Evolutionary conservation across 2,329 filamentous ascomycete species (phyloP).

Genomic region (Chalara sp.): DNA sequence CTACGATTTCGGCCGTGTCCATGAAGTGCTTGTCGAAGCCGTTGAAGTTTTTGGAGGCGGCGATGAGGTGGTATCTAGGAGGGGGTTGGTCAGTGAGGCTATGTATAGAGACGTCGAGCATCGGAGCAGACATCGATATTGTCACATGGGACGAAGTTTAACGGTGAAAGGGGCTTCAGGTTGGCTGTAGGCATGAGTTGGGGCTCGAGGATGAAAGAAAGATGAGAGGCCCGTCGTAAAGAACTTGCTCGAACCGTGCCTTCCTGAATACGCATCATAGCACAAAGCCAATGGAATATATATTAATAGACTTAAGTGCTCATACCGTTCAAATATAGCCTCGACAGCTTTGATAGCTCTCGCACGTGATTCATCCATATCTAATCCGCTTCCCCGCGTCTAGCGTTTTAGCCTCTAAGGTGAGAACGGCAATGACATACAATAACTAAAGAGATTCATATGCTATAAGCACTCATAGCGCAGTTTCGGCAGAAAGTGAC

Average conservation of each 20-base stretch:
- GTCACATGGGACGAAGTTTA: not conserved
- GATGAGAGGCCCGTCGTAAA: no score
- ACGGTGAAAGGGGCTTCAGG: no score
- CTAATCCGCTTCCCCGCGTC: no score
- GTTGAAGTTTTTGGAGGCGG: slow-evolving; percentile 6
- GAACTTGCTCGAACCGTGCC: no score
- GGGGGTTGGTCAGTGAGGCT: not conserved
- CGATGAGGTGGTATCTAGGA: slow-evolving; percentile 18
- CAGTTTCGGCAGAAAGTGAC: no score
- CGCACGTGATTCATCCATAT: not conserved
- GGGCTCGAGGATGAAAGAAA: not conserved
- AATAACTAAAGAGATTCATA: no score
- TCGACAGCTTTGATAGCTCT: not conserved
- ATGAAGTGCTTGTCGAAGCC: slow-evolving; percentile 22
- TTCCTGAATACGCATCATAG: no score
- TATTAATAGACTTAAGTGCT: no score
- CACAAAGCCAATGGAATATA: no score
- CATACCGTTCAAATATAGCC: slow-evolving; percentile 1
- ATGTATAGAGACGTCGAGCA: not conserved
- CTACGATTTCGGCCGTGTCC: slow-evolving; percentile 20
- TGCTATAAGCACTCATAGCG: no score
- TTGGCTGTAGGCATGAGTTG: not conserved
- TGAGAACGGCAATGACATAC: no score
- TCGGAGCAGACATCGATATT: not conserved
- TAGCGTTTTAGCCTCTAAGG: no score